Evolutionary conservation across 208 protist genomes (phyloP).

Genomic region (Zelonia costaricensis): DNA sequence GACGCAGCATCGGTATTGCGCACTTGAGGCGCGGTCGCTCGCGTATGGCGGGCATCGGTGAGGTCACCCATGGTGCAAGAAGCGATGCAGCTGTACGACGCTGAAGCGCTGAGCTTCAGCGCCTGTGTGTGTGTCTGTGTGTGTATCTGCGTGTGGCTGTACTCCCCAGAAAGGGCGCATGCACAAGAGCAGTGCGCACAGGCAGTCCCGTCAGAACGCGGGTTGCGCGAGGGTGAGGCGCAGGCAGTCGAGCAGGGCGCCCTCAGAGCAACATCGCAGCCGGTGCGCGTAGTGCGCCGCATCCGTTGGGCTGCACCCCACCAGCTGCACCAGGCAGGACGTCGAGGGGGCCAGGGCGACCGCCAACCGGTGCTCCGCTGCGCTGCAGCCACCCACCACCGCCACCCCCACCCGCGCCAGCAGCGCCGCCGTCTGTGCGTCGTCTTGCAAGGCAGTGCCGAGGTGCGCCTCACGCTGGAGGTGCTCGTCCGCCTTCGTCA

Average conservation of each 20-base stretch:
- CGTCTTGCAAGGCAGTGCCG: background rate
- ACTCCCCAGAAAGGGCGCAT: too few species aligned
- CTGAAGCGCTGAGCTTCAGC: too few species aligned
- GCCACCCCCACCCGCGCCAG: slow-evolving; percentile 1
- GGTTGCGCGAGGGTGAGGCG: background rate
- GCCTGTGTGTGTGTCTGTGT: too few species aligned
- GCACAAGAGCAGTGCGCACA: too few species aligned
- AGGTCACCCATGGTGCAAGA: too few species aligned
- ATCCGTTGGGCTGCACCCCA: slow-evolving; percentile 5
- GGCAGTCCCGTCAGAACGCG: too few species aligned
- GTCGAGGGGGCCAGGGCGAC: slow-evolving; percentile 25
- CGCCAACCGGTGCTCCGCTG: slow-evolving; percentile 10
- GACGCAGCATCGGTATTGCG: too few species aligned
- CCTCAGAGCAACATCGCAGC: slow-evolving; percentile 9
- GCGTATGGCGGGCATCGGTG: too few species aligned
- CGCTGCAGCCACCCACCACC: slow-evolving; percentile 3
- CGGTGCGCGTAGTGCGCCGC: background rate
- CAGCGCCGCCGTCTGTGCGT: background rate
- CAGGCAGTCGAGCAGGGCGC: slow-evolving; percentile 7
- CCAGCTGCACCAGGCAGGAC: slow-evolving; percentile 4
- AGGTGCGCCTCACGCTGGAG: background rate
- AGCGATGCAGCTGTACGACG: too few species aligned
- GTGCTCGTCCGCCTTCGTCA: slow-evolving; percentile 61
- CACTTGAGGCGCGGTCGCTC: too few species aligned
- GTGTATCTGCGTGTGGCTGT: too few species aligned